A percentile compares a stretch with the other conserved stretches of the same genome.
These are phyloP conservation scores for Mrakia gelida DNA, from an alignment of 768 basidiomycete species.

Conservation along the genomic window DNA sequence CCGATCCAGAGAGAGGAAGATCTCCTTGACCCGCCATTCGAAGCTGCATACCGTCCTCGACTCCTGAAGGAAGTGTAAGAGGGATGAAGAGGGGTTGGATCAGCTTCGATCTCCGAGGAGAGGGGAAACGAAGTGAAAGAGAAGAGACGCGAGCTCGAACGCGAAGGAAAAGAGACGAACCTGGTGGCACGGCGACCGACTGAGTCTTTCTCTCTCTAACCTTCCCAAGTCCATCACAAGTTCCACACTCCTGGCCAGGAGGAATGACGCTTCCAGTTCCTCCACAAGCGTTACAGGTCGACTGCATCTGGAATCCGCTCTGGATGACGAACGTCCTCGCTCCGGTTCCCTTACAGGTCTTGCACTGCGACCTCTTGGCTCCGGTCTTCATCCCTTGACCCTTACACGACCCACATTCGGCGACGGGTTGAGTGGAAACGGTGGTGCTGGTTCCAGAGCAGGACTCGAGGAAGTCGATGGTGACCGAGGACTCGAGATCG, in stretches of 20 bases:
- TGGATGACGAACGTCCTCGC: conserved; percentile 83
- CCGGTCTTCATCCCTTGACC: conserved; percentile 84
- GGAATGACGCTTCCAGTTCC: conserved; percentile 79
- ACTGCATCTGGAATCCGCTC: conserved; percentile 94
- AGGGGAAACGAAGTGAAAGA: neutral
- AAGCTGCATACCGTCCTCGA: conserved; percentile 31
- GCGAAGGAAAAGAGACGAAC: conserved; percentile 49
- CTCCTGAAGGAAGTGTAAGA: neutral
- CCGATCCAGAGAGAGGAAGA: conserved; percentile 72
- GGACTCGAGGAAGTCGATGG: conserved; percentile 86
- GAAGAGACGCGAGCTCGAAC: neutral
- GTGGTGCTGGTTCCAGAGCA: conserved; percentile 78
- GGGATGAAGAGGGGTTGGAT: neutral
- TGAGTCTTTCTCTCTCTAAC: conserved; percentile 73
- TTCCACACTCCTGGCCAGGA: conserved; percentile 67
- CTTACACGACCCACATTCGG: conserved; percentile 75
- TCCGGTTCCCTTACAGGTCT: conserved; percentile 78
- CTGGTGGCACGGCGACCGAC: conserved; percentile 77
- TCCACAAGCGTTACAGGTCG: conserved; percentile 74
- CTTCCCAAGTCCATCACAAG: conserved; percentile 82
- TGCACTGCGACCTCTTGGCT: conserved; percentile 72
- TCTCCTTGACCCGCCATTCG: conserved; percentile 48
- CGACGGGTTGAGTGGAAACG: conserved; percentile 71
- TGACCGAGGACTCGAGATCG: conserved; percentile 73
- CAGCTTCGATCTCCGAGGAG: neutral